phyloP scores from a whole-genome alignment of 202 grass and related monocot species.

The Sporobolus alterniflorus region DNA sequence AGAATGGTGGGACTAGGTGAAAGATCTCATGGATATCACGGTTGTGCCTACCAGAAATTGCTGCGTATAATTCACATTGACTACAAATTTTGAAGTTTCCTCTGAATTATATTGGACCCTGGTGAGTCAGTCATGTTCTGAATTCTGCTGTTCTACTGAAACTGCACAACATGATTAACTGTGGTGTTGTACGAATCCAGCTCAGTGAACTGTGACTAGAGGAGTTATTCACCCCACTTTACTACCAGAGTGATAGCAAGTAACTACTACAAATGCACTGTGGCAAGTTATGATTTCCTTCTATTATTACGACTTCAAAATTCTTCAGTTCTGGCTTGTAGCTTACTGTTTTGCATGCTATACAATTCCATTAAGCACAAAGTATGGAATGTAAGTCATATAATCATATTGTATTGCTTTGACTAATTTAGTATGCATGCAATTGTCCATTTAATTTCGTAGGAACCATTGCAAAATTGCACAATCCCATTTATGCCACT shows the following conservation, averaged over 20 bases:
- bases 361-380: slow-evolving; percentile 62
- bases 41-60: slow-evolving; percentile 51
- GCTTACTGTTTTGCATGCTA: slow-evolving; percentile 38
- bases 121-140: not conserved
- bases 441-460: not conserved
- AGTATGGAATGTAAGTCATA: slow-evolving; percentile 43
- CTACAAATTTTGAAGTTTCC: not conserved
- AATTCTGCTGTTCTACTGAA: not conserved
- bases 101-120: not conserved
- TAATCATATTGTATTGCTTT: slow-evolving; percentile 40
- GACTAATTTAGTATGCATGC: not conserved
- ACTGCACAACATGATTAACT: not conserved
- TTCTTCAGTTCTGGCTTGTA: not conserved
- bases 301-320: not conserved
- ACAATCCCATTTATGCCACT: too few relatives aligned
- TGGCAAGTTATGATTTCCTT: not conserved
- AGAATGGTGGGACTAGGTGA: slow-evolving; percentile 34
- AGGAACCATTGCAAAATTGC: too few relatives aligned
- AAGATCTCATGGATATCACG: slow-evolving; percentile 57
- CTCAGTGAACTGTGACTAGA: not conserved
- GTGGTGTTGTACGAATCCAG: not conserved
- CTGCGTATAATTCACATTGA: slow-evolving; percentile 40
- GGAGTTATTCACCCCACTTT: not conserved
- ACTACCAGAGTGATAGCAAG: slow-evolving; percentile 35
- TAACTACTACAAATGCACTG: slow-evolving; percentile 46